Evolutionary conservation across 2,329 filamentous ascomycete species (phyloP), one percentile per base, ranked within the genome.

Genomic region (Alternaria gaisen): DNA sequence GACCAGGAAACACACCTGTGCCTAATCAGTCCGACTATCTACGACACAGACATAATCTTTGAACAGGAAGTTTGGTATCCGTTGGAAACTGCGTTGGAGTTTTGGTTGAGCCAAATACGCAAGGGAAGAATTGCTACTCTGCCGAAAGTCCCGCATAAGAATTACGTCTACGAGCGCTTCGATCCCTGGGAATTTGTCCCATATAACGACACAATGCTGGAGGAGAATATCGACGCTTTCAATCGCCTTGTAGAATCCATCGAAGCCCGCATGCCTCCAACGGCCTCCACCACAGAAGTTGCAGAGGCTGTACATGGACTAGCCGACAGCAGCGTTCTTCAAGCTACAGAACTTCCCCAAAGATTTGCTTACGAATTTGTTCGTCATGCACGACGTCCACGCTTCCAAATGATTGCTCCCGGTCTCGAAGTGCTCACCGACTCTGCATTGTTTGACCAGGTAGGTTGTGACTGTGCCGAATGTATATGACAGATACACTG

Each of bases 381-480:
- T 18, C 54, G 24, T 26, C 52, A 51, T 6, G 59, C 40, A 14
- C 56, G 52, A n/a, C 58, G 51, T 18, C 67, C 65, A 38, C 54
- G 48, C 20, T 69, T 69, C 54, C 40, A 40, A 36, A 62, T 48
- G 50, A 66, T 69, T 10, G 67, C 63, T 38, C 63, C 65, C 9
- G 67, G 63, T 22, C 60, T 69, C 10, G 47, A 59, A 22, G 36
- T 64, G 12, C 56, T 50, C 10, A 60, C 53, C n/a, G 43, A 53
- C 34, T 18, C 56, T 5, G 53, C 38, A 26, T 53, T 61, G n/a
- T 7, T 47, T 22, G 28, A 53, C 32, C 32, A 30, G 28, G 28
- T 30, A 30, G 3, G 28, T 30, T 30, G 28, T 30, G 28, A 30
- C 28, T 30, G 28, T 11, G 11, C 28, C 28, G 11, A 30, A 30